A percentile compares a stretch with the other conserved stretches of the same genome.
Conservation (phyloP, 2,329 filamentous ascomycete genomes). For the Exophiala mesophila region DNA sequence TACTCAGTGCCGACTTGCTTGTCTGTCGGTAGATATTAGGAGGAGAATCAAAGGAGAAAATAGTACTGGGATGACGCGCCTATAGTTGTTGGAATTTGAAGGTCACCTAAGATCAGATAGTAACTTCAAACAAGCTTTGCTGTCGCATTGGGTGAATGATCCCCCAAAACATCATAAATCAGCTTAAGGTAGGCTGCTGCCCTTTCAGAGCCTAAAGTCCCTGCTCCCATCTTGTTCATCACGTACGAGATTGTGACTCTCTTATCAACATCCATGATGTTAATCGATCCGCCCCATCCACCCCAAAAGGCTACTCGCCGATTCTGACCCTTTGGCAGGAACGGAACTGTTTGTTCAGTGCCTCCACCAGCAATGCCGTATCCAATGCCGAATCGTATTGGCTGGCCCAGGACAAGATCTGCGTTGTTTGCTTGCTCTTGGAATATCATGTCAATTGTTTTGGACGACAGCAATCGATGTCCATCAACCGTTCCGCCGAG, state of each 20-base stretch:
- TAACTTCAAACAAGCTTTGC: not conserved
- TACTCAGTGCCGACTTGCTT: too few relatives aligned
- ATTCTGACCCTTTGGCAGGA: slow-evolving; percentile 3
- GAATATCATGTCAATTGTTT: slow-evolving; percentile 39
- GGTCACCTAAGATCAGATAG: too few relatives aligned
- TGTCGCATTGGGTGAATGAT: not conserved
- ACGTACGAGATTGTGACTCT: slow-evolving; percentile 23
- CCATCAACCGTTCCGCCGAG: slow-evolving; percentile 13
- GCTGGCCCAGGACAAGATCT: slow-evolving; percentile 36
- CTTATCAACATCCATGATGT: slow-evolving; percentile 21
- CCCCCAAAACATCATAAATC: slow-evolving; percentile 28
- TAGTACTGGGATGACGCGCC: too few relatives aligned
- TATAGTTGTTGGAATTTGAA: too few relatives aligned
- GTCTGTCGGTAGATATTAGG: too few relatives aligned
- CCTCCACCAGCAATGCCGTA: slow-evolving; percentile 19
- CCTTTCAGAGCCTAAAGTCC: slow-evolving; percentile 27
- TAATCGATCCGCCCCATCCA: slow-evolving; percentile 24
- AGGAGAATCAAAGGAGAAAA: too few relatives aligned
- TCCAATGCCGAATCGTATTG: slow-evolving; percentile 23
- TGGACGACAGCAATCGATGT: slow-evolving; percentile 10
- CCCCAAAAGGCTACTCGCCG: slow-evolving; percentile 27
- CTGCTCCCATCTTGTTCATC: slow-evolving; percentile 23
- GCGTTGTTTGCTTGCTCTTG: slow-evolving; percentile 38
- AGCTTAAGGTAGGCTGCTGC: slow-evolving; percentile 30
- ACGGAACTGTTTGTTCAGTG: slow-evolving; percentile 8